These are phyloP conservation scores for Clavulina sp. DNA, from an alignment of 768 basidiomycete genomes.

Conservation along the genomic window DNA sequence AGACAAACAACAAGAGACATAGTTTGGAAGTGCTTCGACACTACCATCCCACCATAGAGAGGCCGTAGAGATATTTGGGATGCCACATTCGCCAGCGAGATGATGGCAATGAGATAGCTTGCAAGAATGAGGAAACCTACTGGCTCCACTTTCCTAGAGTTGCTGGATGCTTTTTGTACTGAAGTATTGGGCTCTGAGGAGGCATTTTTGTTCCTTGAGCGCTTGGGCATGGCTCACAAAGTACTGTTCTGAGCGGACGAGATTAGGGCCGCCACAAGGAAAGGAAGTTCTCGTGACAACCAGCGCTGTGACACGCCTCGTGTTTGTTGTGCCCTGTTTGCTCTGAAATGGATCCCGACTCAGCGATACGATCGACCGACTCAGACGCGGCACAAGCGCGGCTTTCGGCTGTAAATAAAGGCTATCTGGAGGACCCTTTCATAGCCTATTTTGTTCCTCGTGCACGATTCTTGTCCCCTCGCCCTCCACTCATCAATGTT, in stretches of 20 bases:
- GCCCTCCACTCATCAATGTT: conserved; percentile 85
- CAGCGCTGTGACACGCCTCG: too few relatives aligned
- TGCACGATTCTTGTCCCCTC: conserved; percentile 36
- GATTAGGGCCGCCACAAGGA: too few relatives aligned
- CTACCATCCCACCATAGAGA: conserved; percentile 46
- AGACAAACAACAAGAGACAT: conserved; percentile 22
- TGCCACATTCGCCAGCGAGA: conserved; percentile 42
- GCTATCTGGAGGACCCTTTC: conserved; percentile 67
- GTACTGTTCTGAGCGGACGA: too few relatives aligned
- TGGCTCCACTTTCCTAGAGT: too few relatives aligned
- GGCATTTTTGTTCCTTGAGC: too few relatives aligned
- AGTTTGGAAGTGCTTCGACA: conserved; percentile 30
- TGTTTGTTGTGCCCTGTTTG: too few relatives aligned
- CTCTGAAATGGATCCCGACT: too few relatives aligned
- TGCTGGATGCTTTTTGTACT: too few relatives aligned
- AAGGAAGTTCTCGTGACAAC: too few relatives aligned
- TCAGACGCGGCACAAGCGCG: conserved; percentile 70
- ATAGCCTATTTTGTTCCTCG: conserved; percentile 49
- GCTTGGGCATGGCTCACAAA: too few relatives aligned
- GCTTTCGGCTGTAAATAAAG: conserved; percentile 62
- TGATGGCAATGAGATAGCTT: conserved; percentile 17
- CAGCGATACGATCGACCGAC: conserved; percentile 46
- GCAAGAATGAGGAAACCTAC: too few relatives aligned
- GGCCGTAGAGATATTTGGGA: conserved; percentile 52
- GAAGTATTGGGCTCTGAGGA: too few relatives aligned